A percentile compares a stretch with the other conserved stretches of the same genome.
Conservation (phyloP, 306 rosid species). For the Malus sylvestris region DNA sequence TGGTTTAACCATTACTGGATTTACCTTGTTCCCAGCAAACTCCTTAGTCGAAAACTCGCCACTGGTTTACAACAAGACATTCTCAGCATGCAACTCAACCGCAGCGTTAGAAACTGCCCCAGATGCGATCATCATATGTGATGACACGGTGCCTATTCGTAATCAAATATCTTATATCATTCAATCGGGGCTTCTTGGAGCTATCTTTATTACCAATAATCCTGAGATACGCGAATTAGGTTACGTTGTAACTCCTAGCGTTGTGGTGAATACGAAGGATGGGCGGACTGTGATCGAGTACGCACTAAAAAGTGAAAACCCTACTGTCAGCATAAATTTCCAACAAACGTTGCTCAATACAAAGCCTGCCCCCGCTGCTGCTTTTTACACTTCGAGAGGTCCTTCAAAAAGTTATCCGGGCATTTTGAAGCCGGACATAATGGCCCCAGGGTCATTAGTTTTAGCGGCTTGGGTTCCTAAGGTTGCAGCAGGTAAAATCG, state of each 20-base stretch:
- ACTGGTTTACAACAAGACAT: slow-evolving; percentile 9
- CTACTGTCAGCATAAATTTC: slow-evolving; percentile 28
- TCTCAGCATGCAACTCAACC: slow-evolving; percentile 16
- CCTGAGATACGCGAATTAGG: background rate
- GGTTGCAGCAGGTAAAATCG: background rate
- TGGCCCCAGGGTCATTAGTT: slow-evolving; percentile 49
- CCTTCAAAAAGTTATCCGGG: slow-evolving; percentile 30
- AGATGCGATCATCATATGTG: slow-evolving; percentile 8
- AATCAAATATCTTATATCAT: background rate
- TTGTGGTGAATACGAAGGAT: slow-evolving; percentile 29
- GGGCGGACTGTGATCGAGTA: slow-evolving; percentile 22
- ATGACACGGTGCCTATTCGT: background rate
- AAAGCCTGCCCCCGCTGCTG: slow-evolving; percentile 44
- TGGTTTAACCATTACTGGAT: slow-evolving; percentile 13
- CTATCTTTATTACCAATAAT: slow-evolving; percentile 8
- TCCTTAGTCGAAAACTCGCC: slow-evolving; percentile 2
- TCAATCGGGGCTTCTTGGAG: slow-evolving; percentile 4
- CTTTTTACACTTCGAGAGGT: slow-evolving; percentile 41
- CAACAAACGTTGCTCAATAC: slow-evolving; percentile 28
- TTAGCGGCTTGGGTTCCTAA: slow-evolving; percentile 40
- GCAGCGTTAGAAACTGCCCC: background rate
- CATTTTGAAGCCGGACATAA: slow-evolving; percentile 43
- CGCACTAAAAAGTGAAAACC: background rate
- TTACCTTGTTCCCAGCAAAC: slow-evolving; percentile 16
- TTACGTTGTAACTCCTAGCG: slow-evolving; percentile 18